Evolutionary conservation across 2,329 filamentous ascomycete species (phyloP), one percentile per base, ranked within the genome.

Genomic region (Claviceps maximensis): DNA sequence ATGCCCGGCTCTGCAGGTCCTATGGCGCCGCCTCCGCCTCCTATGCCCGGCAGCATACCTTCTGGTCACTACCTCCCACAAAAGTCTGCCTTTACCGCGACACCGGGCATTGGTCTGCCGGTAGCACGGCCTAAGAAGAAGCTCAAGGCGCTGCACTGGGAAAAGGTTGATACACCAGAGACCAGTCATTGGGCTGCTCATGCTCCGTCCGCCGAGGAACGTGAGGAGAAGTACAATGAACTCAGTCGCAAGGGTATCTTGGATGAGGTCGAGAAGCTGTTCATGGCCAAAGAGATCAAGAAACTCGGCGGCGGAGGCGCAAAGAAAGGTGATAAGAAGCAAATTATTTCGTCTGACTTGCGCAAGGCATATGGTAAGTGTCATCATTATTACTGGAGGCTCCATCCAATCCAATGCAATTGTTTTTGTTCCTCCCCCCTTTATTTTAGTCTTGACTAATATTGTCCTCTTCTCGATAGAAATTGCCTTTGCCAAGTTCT

Each of bases 101-200:
- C 81, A 12, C 62, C 69, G 23, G 78, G 80, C 8, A 75, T 88
- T 59, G 82, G 84, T 45, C 71, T 95, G 61, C 84, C 88, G 38
- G 86, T 89, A 56, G 87, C 89, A 51, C 78, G 91, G 61, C 89
- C 93, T 23, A 97, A 96, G 80, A 97, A 95, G 82, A 98, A 97
- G 77, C 88, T 98, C 69, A 98, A 98, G 81, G 91, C 91, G 55
- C 78, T 98, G 60, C 93, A 98, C 73, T 97, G 93, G 91, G 93
- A 98, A 71, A 97, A 97, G 75, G 89, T 98, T 52, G 93, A 98
- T 69, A 80, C 87, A 51, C 87, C 89, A 23, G 83, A 93, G 66
- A 86, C 89, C 50, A 96, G 91, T 52, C 87, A 96, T 61, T 97
- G 91, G 91, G 90, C 89, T 36, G 78, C 82, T 8, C 89, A 95